phyloP scores from a whole-genome alignment of 202 grass and related monocot genomes.

The Hordeum pubiflorum region DNA sequence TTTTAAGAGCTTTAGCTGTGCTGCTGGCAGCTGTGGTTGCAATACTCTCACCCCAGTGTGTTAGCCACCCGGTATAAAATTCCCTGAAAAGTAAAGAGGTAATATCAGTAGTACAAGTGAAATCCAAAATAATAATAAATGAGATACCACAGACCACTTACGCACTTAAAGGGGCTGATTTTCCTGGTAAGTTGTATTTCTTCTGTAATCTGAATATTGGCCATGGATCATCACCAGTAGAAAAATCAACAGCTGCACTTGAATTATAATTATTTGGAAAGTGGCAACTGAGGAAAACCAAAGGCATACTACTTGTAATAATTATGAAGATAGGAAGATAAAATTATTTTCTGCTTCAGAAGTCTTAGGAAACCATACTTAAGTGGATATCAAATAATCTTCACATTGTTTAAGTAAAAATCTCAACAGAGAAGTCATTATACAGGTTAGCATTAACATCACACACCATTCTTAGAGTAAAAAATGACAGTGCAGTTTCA shows the following conservation, averaged over 20 bases:
- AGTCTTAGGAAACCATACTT: not conserved
- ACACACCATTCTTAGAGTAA: not conserved
- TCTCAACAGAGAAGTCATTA: not conserved
- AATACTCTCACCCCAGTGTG: constrained; percentile 82
- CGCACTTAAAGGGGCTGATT: constrained; percentile 86
- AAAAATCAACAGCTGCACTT: constrained; percentile 86
- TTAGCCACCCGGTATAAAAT: constrained; percentile 98
- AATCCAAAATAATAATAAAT: not conserved
- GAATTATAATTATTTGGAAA: constrained; percentile 14
- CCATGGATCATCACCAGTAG: constrained; percentile 71
- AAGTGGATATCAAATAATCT: not conserved
- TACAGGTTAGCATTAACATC: not conserved
- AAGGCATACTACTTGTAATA: not conserved
- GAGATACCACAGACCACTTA: constrained; percentile 37
- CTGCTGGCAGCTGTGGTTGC: constrained; percentile 54
- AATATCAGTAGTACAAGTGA: constrained; percentile 9
- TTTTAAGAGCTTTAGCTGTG: constrained; percentile 65
- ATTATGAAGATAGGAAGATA: not conserved
- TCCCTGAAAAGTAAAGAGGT: constrained; percentile 49
- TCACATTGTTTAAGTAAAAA: not conserved
- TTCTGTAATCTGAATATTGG: constrained; percentile 77
- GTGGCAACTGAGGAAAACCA: not conserved
- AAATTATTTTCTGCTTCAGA: not conserved
- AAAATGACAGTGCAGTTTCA: not conserved
- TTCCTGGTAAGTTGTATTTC: constrained; percentile 78